Evolutionary conservation across 495 filamentous ascomycete genomes (phyloP).

Genomic region (Aspergillus wentii): DNA sequence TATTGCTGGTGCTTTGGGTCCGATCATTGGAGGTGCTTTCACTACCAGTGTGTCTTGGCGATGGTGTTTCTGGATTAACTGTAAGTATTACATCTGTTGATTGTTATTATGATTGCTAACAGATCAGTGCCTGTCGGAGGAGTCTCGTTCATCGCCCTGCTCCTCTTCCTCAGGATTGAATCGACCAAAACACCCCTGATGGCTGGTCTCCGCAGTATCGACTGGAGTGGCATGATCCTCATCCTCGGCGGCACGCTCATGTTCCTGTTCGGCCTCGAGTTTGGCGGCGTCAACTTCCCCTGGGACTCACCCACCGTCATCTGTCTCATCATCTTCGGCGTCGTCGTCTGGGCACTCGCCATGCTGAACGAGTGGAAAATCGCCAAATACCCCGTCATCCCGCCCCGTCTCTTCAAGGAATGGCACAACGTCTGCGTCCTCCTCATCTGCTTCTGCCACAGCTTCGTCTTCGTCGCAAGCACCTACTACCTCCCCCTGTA

Average conservation of each 20-base stretch:
- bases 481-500: conserved; percentile 77
- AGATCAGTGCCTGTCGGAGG: conserved; percentile 64
- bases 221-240: conserved; percentile 66
- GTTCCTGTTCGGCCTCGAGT: conserved; percentile 75
- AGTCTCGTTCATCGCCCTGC: conserved; percentile 58
- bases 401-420: conserved; percentile 59
- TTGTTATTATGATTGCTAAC: conserved; percentile 10
- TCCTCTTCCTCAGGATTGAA: conserved; percentile 70
- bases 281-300: conserved; percentile 68
- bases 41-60: conserved; percentile 60
- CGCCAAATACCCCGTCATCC: conserved; percentile 75
- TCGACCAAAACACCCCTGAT: conserved; percentile 67
- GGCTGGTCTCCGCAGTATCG: conserved; percentile 68
- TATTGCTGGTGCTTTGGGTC: conserved; percentile 66
- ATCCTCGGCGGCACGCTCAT: conserved; percentile 77
- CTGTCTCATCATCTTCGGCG: conserved; percentile 73
- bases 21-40: conserved; percentile 72
- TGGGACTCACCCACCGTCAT: conserved; percentile 74
- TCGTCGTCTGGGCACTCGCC: conserved; percentile 58
- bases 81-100: conserved; percentile 26
- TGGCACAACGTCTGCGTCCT: conserved; percentile 56
- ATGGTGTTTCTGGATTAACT: conserved; percentile 62
- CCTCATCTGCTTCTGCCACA: conserved; percentile 57
- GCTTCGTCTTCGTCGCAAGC: conserved; percentile 67
- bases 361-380: conserved; percentile 64